phyloP scores from a whole-genome alignment of 2,329 filamentous ascomycete species.

The Aspergillus melleus region DNA sequence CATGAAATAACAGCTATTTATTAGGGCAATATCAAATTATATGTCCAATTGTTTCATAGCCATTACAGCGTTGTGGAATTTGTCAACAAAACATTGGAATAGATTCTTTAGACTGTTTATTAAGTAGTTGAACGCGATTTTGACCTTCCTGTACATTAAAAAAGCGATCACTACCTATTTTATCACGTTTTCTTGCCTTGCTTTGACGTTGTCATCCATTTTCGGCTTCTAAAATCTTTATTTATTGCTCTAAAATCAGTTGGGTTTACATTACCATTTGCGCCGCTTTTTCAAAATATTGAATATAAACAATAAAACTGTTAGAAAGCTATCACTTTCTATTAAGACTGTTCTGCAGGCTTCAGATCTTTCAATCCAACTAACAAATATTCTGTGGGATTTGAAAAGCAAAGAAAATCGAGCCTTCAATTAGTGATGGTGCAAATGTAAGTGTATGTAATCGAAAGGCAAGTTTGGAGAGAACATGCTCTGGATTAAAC shows the following conservation, averaged over 20 bases:
- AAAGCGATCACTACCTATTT: neutral
- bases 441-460: constrained; percentile 1
- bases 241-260: constrained; percentile 1
- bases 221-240: neutral
- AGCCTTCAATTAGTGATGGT: constrained; percentile 2
- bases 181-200: neutral
- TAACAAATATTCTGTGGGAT: too few species aligned
- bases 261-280: constrained; percentile 1
- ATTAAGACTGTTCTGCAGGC: too few species aligned
- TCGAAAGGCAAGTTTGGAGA: constrained; percentile 5
- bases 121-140: neutral
- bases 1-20: constrained; percentile 3
- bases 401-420: constrained; percentile 1
- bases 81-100: neutral
- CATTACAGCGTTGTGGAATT: neutral
- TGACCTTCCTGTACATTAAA: neutral
- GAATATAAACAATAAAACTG: too few species aligned
- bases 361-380: too few species aligned
- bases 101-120: constrained; percentile 2
- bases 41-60: neutral
- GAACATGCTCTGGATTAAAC: constrained; percentile 6
- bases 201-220: neutral
- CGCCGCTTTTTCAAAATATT: too few species aligned
- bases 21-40: constrained; percentile 2
- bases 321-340: too few species aligned